phyloP scores from a whole-genome alignment of 2,329 filamentous ascomycete genomes.

The Cryphonectria naterciae region DNA sequence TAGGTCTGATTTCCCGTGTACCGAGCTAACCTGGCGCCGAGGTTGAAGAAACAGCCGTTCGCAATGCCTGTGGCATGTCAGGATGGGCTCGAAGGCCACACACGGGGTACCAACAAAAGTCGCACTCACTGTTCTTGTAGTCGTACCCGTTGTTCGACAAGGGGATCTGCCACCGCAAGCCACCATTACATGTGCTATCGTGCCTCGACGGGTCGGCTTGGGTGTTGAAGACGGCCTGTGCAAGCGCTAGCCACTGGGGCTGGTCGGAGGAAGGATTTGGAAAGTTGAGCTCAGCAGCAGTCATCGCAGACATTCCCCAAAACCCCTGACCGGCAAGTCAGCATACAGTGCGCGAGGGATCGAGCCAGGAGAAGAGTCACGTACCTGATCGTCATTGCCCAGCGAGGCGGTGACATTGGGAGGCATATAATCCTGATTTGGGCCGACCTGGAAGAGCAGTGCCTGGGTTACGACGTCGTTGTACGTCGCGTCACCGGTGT shows the following conservation, averaged over 20 bases:
- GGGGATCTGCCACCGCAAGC: conserved; percentile 84
- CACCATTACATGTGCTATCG: conserved; percentile 67
- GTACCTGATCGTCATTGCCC: conserved; percentile 72
- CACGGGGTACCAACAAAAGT: no score
- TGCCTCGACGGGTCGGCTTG: conserved; percentile 75
- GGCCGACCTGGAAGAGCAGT: conserved; percentile 70
- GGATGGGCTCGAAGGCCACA: background rate
- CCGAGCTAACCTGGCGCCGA: conserved; percentile 62
- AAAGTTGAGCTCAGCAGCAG: conserved; percentile 71
- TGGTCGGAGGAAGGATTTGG: conserved; percentile 59
- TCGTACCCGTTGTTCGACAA: conserved; percentile 78
- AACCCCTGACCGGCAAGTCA: conserved; percentile 55
- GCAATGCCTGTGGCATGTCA: conserved; percentile 41
- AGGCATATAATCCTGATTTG: conserved; percentile 77
- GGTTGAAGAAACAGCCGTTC: conserved; percentile 56
- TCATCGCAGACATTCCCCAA: conserved; percentile 73
- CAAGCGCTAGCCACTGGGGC: conserved; percentile 72
- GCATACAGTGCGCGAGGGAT: background rate
- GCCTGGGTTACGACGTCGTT: conserved; percentile 62
- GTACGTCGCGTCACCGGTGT: conserved; percentile 66
- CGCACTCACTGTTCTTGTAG: conserved; percentile 59
- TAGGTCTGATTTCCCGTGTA: conserved; percentile 82
- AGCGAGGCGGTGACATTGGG: conserved; percentile 69
- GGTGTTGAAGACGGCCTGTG: conserved; percentile 80
- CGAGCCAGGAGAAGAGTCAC: background rate